Evolutionary conservation across 75 land plant species (phyloP).

Genomic region (Picea glauca): DNA sequence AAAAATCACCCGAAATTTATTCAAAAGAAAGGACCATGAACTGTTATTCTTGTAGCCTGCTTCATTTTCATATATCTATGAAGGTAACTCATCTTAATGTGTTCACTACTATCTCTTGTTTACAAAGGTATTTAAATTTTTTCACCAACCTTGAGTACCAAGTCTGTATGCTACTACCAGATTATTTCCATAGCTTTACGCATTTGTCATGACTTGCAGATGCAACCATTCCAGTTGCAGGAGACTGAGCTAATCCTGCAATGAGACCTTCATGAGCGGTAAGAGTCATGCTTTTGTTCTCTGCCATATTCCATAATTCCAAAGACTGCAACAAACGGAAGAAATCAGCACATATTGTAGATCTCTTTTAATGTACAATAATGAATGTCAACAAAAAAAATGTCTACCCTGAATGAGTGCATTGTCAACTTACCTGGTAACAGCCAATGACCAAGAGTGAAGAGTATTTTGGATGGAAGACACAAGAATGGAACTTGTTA

Average conservation of each 20-base stretch:
- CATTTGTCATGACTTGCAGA: constrained; percentile 93
- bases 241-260: constrained; percentile 74
- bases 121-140: too few relatives aligned
- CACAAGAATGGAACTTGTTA: constrained; percentile 53
- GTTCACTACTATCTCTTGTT: too few relatives aligned
- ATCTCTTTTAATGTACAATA: too few relatives aligned
- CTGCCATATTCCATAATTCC: constrained; percentile 75
- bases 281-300: constrained; percentile 65
- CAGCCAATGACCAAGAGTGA: constrained; percentile 47
- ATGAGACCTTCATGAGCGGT: constrained; percentile 81
- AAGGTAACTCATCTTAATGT: too few relatives aligned
- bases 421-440: constrained; percentile 29
- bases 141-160: too few relatives aligned
- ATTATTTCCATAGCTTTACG: constrained; percentile 83
- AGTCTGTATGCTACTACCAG: too few relatives aligned
- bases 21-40: too few relatives aligned
- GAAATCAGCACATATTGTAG: neutral
- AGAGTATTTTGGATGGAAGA: constrained; percentile 48
- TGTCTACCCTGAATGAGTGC: too few relatives aligned
- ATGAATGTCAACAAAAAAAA: neutral
- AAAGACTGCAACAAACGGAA: constrained; percentile 39
- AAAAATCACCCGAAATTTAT: too few relatives aligned
- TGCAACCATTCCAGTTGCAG: constrained; percentile 72
- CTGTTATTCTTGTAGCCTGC: too few relatives aligned
- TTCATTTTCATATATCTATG: too few relatives aligned